Evolutionary conservation across 441 rosid species (phyloP).

Genomic region (Populus hybrid): DNA sequence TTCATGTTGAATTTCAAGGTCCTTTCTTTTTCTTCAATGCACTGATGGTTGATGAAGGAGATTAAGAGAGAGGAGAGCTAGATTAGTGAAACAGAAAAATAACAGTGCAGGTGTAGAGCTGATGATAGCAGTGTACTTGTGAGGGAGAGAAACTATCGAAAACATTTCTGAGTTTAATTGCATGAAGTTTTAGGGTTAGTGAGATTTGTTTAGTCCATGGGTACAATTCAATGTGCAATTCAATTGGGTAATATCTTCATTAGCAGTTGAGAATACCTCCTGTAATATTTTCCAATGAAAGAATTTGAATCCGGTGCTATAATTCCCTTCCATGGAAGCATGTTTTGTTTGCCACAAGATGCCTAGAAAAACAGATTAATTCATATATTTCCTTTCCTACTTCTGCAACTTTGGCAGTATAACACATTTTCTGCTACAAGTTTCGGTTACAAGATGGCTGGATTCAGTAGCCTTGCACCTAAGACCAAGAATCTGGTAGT

Average conservation of each 20-base stretch:
- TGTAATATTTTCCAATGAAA: not conserved
- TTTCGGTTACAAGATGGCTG: conserved; percentile 39
- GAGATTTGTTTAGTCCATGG: not conserved
- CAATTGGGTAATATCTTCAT: not conserved
- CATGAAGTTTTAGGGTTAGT: not conserved
- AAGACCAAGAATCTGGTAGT: conserved; percentile 72
- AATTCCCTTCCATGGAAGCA: not conserved
- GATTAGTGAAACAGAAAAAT: not conserved
- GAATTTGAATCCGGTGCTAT: not conserved
- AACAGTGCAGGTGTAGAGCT: not conserved
- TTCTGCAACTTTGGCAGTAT: conserved; percentile 10
- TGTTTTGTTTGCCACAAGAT: not conserved
- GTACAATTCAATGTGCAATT: not conserved
- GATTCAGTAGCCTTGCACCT: conserved; percentile 52
- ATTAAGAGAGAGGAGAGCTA: not conserved
- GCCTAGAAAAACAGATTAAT: not conserved
- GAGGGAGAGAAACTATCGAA: not conserved
- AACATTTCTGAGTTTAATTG: not conserved
- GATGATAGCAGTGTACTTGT: not conserved
- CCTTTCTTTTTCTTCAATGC: not conserved
- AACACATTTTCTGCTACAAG: not conserved
- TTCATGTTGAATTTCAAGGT: not conserved
- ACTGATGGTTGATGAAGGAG: not conserved
- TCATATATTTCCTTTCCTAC: not conserved
- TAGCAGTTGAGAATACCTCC: not conserved